These are phyloP conservation scores for Aspergillus sp. DNA, from an alignment of 2,329 filamentous ascomycete genomes.

Conservation along the genomic window DNA sequence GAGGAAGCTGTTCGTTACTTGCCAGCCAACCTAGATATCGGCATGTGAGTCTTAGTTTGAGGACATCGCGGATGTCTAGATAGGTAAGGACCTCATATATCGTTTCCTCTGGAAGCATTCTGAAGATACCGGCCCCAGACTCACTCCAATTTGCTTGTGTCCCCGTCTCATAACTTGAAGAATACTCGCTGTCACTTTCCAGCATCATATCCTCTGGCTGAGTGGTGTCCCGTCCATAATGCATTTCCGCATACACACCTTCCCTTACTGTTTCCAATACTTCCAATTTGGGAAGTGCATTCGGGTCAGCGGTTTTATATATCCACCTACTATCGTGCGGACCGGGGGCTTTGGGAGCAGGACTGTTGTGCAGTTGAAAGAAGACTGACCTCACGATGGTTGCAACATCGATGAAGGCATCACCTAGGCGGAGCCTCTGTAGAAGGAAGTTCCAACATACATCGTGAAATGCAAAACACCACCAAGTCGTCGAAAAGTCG, in stretches of 20 bases:
- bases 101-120: conserved; percentile 6
- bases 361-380: conserved; percentile 13
- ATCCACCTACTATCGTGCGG: no score
- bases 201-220: neutral
- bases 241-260: no score
- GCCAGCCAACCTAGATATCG: neutral
- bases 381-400: conserved; percentile 11
- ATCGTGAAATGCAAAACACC: conserved; percentile 16
- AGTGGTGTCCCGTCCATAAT: no score
- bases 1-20: conserved; percentile 5
- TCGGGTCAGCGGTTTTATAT: no score
- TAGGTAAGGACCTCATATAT: conserved; percentile 9
- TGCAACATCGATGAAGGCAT: neutral
- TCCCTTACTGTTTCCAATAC: neutral
- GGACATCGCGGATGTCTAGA: conserved; percentile 2
- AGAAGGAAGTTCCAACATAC: conserved; percentile 20
- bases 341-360: conserved; percentile 1
- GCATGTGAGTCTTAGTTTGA: conserved; percentile 4
- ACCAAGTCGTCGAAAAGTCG: neutral
- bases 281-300: neutral
- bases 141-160: no score
- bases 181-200: no score
- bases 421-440: neutral
- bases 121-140: neutral
- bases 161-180: no score